Conservation (phyloP, 1,284 basidiomycete species). For the Rhodotorula mucilaginosa region DNA sequence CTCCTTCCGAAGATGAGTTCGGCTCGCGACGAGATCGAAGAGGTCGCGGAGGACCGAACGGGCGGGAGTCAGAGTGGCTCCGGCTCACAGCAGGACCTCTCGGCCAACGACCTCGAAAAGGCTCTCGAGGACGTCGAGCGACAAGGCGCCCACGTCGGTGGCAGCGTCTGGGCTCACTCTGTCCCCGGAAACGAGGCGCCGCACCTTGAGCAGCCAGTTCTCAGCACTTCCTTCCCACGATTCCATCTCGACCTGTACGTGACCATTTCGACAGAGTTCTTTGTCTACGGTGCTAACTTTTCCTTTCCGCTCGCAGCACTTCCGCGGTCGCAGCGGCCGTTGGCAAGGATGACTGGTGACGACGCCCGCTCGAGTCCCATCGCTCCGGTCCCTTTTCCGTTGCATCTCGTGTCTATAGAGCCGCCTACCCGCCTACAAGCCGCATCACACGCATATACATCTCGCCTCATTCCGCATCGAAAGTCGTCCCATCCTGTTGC, state of each 20-base stretch:
- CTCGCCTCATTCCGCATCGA: too few relatives aligned
- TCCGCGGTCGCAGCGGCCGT: constrained; percentile 59
- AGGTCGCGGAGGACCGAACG: neutral
- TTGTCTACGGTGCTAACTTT: neutral
- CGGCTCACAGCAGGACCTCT: neutral
- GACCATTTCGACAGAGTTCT: too few relatives aligned
- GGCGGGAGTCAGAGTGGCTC: neutral
- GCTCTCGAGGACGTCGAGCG: constrained; percentile 1
- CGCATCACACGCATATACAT: too few relatives aligned
- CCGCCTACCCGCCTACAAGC: too few relatives aligned
- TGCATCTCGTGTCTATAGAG: too few relatives aligned
- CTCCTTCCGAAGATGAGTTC: constrained; percentile 6
- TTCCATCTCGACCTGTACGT: constrained; percentile 70
- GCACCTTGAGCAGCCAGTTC: constrained; percentile 40
- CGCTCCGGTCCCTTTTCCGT: too few relatives aligned
- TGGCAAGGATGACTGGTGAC: constrained; percentile 30
- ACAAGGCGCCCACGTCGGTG: constrained; percentile 19
- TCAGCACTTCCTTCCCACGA: constrained; percentile 67
- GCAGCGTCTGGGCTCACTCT: constrained; percentile 13
- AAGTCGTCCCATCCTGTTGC: too few relatives aligned
- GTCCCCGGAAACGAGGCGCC: constrained; percentile 27
- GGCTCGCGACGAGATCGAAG: neutral
- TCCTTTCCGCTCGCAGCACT: constrained; percentile 49
- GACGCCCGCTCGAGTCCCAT: neutral
- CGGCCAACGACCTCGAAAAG: constrained; percentile 25